phyloP scores from a whole-genome alignment of 306 rosid species.

The Urtica urens region DNA sequence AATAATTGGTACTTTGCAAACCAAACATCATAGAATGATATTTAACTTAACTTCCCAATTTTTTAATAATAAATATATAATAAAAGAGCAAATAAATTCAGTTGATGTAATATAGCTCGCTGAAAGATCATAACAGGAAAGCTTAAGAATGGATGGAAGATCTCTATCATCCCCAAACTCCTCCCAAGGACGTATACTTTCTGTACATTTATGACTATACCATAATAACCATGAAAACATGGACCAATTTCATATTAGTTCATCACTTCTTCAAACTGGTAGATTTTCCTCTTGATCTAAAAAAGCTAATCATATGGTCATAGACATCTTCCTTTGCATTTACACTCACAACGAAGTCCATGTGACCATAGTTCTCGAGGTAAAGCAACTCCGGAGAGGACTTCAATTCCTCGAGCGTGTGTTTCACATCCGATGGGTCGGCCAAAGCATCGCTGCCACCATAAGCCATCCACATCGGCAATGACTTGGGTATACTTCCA shows the following conservation, averaged over 20 bases:
- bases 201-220: too few species aligned
- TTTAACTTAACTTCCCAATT: too few species aligned
- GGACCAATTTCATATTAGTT: not conserved
- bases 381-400: constrained; percentile 66
- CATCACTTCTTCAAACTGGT: constrained; percentile 17
- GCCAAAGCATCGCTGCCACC: constrained; percentile 82
- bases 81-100: too few species aligned
- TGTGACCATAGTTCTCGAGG: constrained; percentile 73
- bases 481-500: constrained; percentile 52
- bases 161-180: too few species aligned
- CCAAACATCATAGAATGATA: too few species aligned
- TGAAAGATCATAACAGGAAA: too few species aligned
- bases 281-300: constrained; percentile 26
- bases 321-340: constrained; percentile 62
- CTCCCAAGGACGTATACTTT: too few species aligned
- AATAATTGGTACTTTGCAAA: too few species aligned
- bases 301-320: constrained; percentile 52
- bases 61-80: too few species aligned
- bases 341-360: constrained; percentile 69
- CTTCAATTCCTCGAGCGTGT: constrained; percentile 46
- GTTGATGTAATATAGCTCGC: too few species aligned
- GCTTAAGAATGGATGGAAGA: too few species aligned
- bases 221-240: too few species aligned
- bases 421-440: constrained; percentile 51
- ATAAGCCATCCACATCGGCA: constrained; percentile 89